Evolutionary conservation across 2,329 filamentous ascomycete species (phyloP).

Genomic region (Cryphonectria radicalis): DNA sequence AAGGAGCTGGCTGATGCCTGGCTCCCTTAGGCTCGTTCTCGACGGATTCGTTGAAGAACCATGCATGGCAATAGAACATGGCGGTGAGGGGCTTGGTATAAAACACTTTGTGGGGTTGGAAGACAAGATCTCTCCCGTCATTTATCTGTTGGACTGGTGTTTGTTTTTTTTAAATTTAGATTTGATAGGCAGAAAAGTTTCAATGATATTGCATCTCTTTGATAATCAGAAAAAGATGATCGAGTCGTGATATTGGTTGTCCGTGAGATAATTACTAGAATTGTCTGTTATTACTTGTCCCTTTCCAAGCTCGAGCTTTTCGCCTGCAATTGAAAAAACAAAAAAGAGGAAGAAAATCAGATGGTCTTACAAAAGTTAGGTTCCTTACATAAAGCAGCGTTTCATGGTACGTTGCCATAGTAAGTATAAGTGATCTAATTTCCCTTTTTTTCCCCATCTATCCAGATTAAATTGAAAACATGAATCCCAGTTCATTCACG

Average conservation of each 20-base stretch:
- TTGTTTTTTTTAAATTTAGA: background rate
- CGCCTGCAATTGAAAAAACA: no score
- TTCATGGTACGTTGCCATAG: background rate
- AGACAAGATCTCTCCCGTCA: background rate
- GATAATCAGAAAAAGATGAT: background rate
- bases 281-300: background rate
- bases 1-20: conserved; percentile 8
- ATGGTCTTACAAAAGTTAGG: no score
- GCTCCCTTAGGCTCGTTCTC: background rate
- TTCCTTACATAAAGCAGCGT: background rate
- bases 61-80: background rate
- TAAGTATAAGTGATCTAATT: background rate
- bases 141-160: background rate
- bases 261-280: no score
- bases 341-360: no score
- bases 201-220: background rate
- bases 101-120: no score
- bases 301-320: background rate
- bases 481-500: background rate
- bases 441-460: background rate
- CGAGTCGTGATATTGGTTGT: background rate
- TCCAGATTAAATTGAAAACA: background rate
- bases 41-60: background rate
- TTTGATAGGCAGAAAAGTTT: background rate
- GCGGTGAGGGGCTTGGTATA: no score